Evolutionary conservation across 2,329 filamentous ascomycete genomes (phyloP).

Genomic region (Fusarium verticillioides): DNA sequence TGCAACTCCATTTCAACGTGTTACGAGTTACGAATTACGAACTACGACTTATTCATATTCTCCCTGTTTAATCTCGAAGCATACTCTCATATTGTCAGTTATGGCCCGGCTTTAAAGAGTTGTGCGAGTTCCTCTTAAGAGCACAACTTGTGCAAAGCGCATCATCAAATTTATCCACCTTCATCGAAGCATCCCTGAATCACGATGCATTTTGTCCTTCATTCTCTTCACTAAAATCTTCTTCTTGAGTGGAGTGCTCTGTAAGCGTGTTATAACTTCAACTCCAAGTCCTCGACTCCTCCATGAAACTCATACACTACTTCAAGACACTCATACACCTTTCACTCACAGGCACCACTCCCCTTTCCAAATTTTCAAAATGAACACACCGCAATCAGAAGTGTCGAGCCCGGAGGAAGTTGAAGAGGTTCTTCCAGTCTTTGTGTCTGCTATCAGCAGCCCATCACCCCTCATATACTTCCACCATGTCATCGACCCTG

Average conservation of each 20-base stretch:
- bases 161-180: neutral
- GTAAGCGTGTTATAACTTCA: constrained; percentile 1
- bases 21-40: neutral
- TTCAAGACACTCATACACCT: constrained; percentile 6
- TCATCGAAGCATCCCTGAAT: neutral
- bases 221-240: neutral
- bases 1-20: neutral
- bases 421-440: constrained; percentile 21
- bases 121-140: neutral
- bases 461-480: constrained; percentile 45
- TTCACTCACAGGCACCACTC: constrained; percentile 2
- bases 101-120: neutral
- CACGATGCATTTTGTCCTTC: neutral
- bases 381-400: neutral
- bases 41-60: neutral
- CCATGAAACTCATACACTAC: constrained; percentile 7
- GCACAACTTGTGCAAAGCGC: neutral
- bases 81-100: neutral
- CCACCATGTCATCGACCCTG: constrained; percentile 45
- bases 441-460: constrained; percentile 37
- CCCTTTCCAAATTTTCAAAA: neutral
- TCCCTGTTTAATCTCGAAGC: neutral
- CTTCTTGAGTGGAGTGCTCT: neutral
- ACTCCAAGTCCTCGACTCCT: neutral
- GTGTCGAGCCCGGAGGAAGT: constrained; percentile 22